A percentile compares a stretch with the other conserved stretches of the same genome.
Evolutionary conservation across 768 basidiomycete genomes (phyloP).

Genomic region (Auriscalpium microsporum): DNA sequence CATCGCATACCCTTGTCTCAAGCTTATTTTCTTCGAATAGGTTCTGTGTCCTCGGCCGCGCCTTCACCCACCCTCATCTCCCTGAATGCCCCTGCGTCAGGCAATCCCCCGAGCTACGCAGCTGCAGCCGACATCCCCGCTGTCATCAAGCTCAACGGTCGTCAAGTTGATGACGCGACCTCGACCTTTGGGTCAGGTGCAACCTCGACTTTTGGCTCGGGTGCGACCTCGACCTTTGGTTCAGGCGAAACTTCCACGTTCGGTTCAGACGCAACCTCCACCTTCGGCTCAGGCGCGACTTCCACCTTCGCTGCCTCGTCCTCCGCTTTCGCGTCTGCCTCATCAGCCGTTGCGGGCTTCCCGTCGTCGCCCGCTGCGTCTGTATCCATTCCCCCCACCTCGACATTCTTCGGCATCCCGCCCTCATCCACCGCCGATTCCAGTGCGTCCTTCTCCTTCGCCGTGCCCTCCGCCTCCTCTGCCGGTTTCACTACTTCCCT

Average conservation of each 20-base stretch:
- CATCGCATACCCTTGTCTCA: background rate
- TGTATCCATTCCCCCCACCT: background rate
- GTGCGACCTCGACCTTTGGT: background rate
- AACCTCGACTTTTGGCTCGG: background rate
- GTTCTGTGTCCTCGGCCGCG: background rate
- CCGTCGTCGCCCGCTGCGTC: background rate
- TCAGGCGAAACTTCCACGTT: background rate
- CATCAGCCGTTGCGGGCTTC: background rate
- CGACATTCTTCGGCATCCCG: background rate
- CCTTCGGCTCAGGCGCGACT: background rate
- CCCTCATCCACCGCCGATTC: background rate
- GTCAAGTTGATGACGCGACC: conserved; percentile 1
- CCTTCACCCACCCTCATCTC: conserved; percentile 6
- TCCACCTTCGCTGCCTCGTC: no score
- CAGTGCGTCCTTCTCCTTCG: background rate
- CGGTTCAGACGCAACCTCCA: background rate
- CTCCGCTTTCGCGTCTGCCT: background rate
- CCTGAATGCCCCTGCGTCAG: conserved; percentile 3
- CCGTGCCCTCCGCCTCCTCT: background rate
- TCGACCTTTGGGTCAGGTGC: background rate
- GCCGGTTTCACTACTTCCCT: background rate
- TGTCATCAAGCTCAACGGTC: conserved; percentile 10
- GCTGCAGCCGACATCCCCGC: background rate
- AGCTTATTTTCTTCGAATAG: background rate
- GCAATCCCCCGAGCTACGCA: background rate